These are phyloP conservation scores for Neopestalotiopsis rosae DNA, from an alignment of 2,329 filamentous ascomycete genomes.

Conservation along the genomic window DNA sequence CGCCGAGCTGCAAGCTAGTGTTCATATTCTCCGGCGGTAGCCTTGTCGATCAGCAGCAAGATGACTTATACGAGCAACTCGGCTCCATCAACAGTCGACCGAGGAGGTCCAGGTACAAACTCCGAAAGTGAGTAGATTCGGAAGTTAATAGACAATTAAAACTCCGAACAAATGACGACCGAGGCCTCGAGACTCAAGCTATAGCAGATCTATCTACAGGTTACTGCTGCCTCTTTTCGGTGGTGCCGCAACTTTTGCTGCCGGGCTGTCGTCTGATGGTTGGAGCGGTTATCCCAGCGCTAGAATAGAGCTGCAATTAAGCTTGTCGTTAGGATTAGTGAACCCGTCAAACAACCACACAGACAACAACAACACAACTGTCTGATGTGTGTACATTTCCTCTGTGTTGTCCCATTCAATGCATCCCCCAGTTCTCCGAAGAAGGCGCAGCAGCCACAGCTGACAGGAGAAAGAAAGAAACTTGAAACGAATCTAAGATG, in stretches of 20 bases:
- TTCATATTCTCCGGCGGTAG: too few relatives aligned
- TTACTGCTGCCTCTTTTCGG: neutral
- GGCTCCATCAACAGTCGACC: too few relatives aligned
- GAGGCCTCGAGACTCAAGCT: neutral
- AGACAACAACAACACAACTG: neutral
- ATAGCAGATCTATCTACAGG: neutral
- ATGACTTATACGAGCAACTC: too few relatives aligned
- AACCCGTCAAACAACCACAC: neutral
- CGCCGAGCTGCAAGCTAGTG: too few relatives aligned
- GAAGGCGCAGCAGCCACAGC: neutral
- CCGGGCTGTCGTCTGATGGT: neutral
- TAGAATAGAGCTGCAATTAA: constrained; percentile 6
- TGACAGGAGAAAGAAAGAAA: neutral
- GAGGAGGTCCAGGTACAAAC: too few relatives aligned
- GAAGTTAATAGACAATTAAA: neutral
- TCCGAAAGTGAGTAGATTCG: too few relatives aligned
- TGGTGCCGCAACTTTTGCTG: neutral
- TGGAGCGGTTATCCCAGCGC: neutral
- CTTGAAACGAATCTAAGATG: neutral
- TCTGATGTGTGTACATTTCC: neutral
- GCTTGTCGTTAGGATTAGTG: constrained; percentile 2
- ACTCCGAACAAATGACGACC: neutral
- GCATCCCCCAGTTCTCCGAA: neutral
- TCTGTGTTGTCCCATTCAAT: neutral
- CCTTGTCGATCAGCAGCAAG: too few relatives aligned